Base-by-base conservation (phyloP, 2,329 filamentous ascomycete species). In the Aspergillus quadricinctus region DNA sequence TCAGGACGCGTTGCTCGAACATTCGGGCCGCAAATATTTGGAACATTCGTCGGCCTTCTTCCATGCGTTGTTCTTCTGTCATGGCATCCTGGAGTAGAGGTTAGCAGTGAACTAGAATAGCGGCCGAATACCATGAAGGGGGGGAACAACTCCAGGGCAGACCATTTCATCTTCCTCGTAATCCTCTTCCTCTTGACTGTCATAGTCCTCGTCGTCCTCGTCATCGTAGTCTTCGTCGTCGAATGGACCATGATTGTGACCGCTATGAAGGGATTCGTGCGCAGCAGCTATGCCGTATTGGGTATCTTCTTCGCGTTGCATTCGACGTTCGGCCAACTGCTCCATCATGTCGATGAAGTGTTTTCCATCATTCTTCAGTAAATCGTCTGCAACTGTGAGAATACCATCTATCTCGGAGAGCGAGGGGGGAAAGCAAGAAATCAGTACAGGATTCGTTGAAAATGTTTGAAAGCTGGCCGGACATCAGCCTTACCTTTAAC, bases 291-390 rank as follows among this genome's bases (percentile, higher is more conserved):
- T 80, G 69, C 86, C 81, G 67, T 85, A 84, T 64, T 87, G 86
- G 51, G 90, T 90, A 71, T 97, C 92, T 77, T 94, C 92, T 78
- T 97, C 93, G 65, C 94, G 88, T 70, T 92, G 90, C 93, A 99
- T 97, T 67, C 94, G 86, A 67, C 93, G 90, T 78, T 99, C 94
- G 40, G 94, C 94, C 67, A 99, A 83, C 78, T 97, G 93, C 75
- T 99, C 94, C 94, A 99, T 99, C 94, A 99, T 99, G 74, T 99
- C 94, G 76, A 99, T 99, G 78, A 99, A 99, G 71, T 96, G 96
- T 76, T 96, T 96, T 69, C 94, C 94, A 75, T 99, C 94, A 76
- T 99, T 99, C 76, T 97, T 97, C 61, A 99, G 84, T 63, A 99
- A 82, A 77, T 99, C 94, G 80, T 99, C 94, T 74, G 94, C 94